These are phyloP conservation scores for Amoeboaphelidium protococcarum DNA, from an alignment of 371 early-diverging fungal genomes.

Conservation along the genomic window DNA sequence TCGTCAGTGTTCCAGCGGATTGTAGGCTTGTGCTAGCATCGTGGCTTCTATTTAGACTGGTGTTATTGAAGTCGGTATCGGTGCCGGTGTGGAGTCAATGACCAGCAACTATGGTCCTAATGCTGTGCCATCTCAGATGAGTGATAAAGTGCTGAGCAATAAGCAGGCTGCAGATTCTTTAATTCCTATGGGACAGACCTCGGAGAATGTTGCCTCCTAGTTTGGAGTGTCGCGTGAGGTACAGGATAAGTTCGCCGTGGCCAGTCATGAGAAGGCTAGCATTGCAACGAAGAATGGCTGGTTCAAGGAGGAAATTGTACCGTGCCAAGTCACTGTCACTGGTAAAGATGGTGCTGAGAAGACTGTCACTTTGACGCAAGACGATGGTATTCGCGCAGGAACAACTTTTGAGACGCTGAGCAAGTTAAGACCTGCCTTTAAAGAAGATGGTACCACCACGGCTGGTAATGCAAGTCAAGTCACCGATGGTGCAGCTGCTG, in stretches of 20 bases:
- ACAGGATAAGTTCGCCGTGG: slow-evolving; percentile 63
- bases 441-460: slow-evolving; percentile 67
- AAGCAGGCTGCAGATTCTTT: no score
- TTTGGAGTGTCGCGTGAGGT: slow-evolving; percentile 50
- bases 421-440: slow-evolving; percentile 65
- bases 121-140: slow-evolving; percentile 46
- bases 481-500: slow-evolving; percentile 78
- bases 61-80: slow-evolving; percentile 79
- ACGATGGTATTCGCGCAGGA: no score
- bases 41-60: slow-evolving; percentile 72
- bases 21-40: slow-evolving; percentile 74
- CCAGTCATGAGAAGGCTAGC: slow-evolving; percentile 58
- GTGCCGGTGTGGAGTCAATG: slow-evolving; percentile 96
- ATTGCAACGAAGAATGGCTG: slow-evolving; percentile 31
- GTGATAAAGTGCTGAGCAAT: no score
- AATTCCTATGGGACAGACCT: slow-evolving; percentile 85
- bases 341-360: slow-evolving; percentile 29
- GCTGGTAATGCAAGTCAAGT: slow-evolving; percentile 92
- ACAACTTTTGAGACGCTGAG: no score
- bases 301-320: slow-evolving; percentile 55
- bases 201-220: slow-evolving; percentile 71
- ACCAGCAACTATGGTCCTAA: slow-evolving; percentile 58
- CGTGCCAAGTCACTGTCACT: slow-evolving; percentile 61
- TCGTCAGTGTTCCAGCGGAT: slow-evolving; percentile 89
- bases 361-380: slow-evolving; percentile 31